Evolutionary conservation across 2,329 filamentous ascomycete species (phyloP), one percentile per base, ranked within the genome.

Genomic region (Diaporthe sp.): DNA sequence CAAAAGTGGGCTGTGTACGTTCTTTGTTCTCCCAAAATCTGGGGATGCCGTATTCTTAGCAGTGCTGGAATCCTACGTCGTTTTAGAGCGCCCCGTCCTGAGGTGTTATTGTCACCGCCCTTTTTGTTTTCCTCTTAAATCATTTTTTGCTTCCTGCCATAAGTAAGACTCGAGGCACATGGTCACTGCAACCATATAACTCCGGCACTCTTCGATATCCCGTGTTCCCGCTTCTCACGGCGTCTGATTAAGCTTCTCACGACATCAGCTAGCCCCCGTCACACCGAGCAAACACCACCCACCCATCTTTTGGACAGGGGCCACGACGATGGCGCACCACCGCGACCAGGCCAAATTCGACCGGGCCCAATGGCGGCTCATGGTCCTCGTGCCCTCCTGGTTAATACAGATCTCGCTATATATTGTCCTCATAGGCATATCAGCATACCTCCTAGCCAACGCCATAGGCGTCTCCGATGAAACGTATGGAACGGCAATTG

Each of bases 331-430:
- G 80, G 85, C 82, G 58, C 47, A 51, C 22, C 87, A 90, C 76
- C 85, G 87, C 77, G 85, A 89, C 49, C 87, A 90, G 77, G 87
- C 87, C 39, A 86, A 89, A 75, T 91, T 89, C 77, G 85, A 85
- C 74, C 85, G 88, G 42, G 86, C 90, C 22, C 84, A 84, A 80
- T 91, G 90, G 90, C 85, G 85, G 72, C 83, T 86, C 74, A 79
- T 79, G 61, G 71, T 91, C 5, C 81, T 92, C 37, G 76, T 88
- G 1, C 89, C 89, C 9, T 84, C 85, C 58, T 92, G 90, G 90
- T 79, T 82, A 10, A 77, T 87, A 7, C 89, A 91, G 80, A 80
- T 88, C 5, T 78, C 81, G 4, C 81, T 90, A 25, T 81, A 89
- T 58, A 79, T 88, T 68, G 80, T 84, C 53, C 81, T 90, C 75